Evolutionary conservation across 192 early-diverging fungal genomes (phyloP), one percentile per base, ranked within the genome.

Genomic region (Coemansia sp.): DNA sequence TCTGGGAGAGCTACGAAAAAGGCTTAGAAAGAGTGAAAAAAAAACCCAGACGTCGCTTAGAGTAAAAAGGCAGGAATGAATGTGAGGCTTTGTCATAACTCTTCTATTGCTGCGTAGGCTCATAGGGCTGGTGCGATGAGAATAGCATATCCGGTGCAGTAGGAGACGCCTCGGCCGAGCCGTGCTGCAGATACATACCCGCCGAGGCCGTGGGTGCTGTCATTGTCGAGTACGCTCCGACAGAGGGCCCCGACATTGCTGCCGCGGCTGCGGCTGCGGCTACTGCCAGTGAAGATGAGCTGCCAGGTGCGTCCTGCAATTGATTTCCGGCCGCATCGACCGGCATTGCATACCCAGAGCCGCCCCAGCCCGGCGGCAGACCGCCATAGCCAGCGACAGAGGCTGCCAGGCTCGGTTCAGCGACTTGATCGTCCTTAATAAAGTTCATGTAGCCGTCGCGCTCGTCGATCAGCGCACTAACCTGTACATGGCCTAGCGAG

Each of bases 401-500:
- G 12, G 38, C 38, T 16, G 38, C 54, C 54, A 41, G 16, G 24
- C 56, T 57, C 19, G 32, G 52, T 23, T 74, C 67, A 16, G 62
- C 64, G 9, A 65, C 41, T 18, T 68, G 70, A 16, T 72, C 78
- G 38, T 81, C 78, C 53, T 62, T 60, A 44, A 83, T 74, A 60
- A 78, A 79, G 22, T 49, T 67, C 66, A 73, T 50, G 41, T 79
- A 83, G 1, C 66, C 72, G 6, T 70, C 76, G 21, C 73, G 73
- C 38, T 73, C 73, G 54, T 83, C 76, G 2, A 76, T 58, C 12
- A 79, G 6, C 51, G 48, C 5, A 55, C 63, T 59, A 2, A 68
- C 44, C 50, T 69, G 48, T 8, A 19, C 23, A 16, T 72, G 58
- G 0, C 68, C 70, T 44, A 55, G 27, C 0, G 61, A 27, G 26